A percentile compares a stretch with the other conserved stretches of the same genome.
Conservation (phyloP, 805 yeast genomes). For the Lipomyces sp. region DNA sequence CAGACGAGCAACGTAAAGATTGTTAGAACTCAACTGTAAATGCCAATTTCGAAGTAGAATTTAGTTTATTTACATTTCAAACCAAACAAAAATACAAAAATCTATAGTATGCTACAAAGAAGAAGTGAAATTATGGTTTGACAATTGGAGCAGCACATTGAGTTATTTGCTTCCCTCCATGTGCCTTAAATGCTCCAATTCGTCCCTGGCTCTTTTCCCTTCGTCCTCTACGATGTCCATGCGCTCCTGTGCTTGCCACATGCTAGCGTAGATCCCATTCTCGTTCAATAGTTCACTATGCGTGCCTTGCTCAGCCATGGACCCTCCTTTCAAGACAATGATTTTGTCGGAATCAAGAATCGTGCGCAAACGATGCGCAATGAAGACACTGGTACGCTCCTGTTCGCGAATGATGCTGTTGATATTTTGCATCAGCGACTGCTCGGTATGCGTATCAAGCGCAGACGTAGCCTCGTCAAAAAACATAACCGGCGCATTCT, state of each 20-base stretch:
- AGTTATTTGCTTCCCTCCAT: constrained; percentile 7
- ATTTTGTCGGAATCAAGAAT: constrained; percentile 93
- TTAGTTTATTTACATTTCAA: background rate
- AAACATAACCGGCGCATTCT: constrained; percentile 85
- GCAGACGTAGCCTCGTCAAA: constrained; percentile 98
- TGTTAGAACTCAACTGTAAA: background rate
- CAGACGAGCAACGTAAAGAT: background rate
- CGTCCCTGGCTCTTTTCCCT: constrained; percentile 22
- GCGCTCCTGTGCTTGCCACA: constrained; percentile 81
- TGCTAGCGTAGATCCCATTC: constrained; percentile 69
- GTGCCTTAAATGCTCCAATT: constrained; percentile 27
- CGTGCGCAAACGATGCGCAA: constrained; percentile 92
- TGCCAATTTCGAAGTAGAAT: background rate
- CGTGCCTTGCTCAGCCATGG: constrained; percentile 85
- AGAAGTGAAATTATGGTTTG: background rate
- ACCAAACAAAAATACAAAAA: background rate
- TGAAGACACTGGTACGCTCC: constrained; percentile 77
- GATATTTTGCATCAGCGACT: constrained; percentile 75
- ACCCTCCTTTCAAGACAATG: constrained; percentile 79
- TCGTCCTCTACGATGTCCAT: constrained; percentile 34
- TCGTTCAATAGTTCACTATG: constrained; percentile 65
- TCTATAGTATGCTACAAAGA: background rate
- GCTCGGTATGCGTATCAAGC: constrained; percentile 94
- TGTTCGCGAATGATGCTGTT: constrained; percentile 63
- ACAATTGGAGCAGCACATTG: background rate